Conservation (phyloP, 1,139 yeast species). For the Debaryomyces nepalensis region DNA sequence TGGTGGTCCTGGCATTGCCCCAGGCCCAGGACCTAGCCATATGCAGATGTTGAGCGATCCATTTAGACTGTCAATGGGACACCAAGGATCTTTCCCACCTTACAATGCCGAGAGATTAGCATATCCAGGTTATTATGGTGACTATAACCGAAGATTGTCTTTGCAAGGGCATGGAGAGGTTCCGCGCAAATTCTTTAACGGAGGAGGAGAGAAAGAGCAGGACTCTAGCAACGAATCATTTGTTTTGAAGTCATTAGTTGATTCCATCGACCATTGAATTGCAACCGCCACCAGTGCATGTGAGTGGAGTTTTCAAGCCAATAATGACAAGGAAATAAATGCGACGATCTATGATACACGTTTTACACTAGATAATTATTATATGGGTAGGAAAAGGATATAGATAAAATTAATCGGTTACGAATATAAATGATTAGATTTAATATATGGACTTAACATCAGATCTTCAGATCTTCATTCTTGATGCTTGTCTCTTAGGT, state of each 20-base stretch:
- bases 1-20: neutral
- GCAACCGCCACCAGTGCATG: no score
- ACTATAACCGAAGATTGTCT: conserved; percentile 13
- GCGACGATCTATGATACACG: conserved; percentile 3
- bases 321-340: neutral
- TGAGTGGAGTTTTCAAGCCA: neutral
- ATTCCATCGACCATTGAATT: conserved; percentile 42
- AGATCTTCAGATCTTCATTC: neutral
- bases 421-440: conserved; percentile 9
- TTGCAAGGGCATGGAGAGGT: conserved; percentile 9
- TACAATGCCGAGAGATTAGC: neutral
- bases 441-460: conserved; percentile 6
- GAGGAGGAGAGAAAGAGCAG: conserved; percentile 13
- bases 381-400: conserved; percentile 10
- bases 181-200: conserved; percentile 15
- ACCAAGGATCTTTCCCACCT: neutral
- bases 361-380: conserved; percentile 8
- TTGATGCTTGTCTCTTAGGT: neutral
- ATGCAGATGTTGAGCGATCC: conserved; percentile 14
- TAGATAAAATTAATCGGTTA: conserved; percentile 9
- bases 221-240: conserved; percentile 32
- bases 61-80: conserved; percentile 9
- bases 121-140: conserved; percentile 8
- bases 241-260: conserved; percentile 49
- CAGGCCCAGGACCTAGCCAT: conserved; percentile 1